These are phyloP conservation scores for Xylaria sp. DNA, from an alignment of 2,329 filamentous ascomycete species.

Conservation along the genomic window DNA sequence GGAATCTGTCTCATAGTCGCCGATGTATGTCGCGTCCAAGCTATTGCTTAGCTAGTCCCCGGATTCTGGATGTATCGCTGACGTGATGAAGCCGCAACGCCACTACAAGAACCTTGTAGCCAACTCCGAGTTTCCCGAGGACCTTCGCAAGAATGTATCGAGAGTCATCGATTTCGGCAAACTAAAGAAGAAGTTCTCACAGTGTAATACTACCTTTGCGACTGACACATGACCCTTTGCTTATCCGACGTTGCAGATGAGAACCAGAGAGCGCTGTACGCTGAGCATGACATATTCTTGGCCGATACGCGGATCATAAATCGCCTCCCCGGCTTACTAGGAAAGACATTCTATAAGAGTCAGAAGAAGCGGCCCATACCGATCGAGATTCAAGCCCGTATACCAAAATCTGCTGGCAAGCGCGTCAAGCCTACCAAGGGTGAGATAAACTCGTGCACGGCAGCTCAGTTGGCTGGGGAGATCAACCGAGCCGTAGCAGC, in stretches of 20 bases:
- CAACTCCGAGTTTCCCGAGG: constrained; percentile 71
- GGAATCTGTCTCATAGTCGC: constrained; percentile 84
- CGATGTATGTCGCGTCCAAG: constrained; percentile 42
- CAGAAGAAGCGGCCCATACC: constrained; percentile 81
- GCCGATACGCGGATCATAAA: constrained; percentile 85
- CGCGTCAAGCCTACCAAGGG: constrained; percentile 61
- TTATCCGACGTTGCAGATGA: constrained; percentile 57
- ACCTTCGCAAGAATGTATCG: constrained; percentile 70
- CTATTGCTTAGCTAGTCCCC: not conserved
- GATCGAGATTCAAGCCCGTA: constrained; percentile 69
- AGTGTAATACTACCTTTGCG: constrained; percentile 51
- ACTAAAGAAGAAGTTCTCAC: constrained; percentile 80
- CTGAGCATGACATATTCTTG: constrained; percentile 91
- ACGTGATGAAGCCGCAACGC: constrained; percentile 45
- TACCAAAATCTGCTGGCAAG: constrained; percentile 60
- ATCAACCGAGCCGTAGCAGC: constrained; percentile 75
- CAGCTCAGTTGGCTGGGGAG: constrained; percentile 76
- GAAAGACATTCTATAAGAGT: constrained; percentile 89
- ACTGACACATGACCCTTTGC: not conserved
- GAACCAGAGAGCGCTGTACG: constrained; percentile 78
- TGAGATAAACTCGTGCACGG: constrained; percentile 54
- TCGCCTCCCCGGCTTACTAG: constrained; percentile 75
- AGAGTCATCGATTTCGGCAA: constrained; percentile 83
- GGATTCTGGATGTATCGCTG: constrained; percentile 3
- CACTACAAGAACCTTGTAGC: constrained; percentile 85